Evolutionary conservation across 257 asterid genomes (phyloP), one percentile per base, ranked within the genome.

Genomic region (Jacaranda copaia): DNA sequence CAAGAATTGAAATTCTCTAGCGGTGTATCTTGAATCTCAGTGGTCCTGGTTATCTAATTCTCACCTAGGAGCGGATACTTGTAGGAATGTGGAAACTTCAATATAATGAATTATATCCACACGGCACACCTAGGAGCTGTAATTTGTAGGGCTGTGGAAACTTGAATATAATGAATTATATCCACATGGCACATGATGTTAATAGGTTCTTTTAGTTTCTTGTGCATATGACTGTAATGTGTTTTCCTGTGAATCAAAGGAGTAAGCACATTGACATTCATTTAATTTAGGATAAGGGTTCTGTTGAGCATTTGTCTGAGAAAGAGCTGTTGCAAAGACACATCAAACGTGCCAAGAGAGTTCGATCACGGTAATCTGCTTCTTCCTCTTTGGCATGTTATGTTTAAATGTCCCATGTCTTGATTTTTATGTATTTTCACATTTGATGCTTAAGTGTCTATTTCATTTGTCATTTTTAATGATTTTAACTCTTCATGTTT

Each of bases 281-380:
- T 80, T 39, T 69, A 20, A 62, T 84, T 82, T 91, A 92, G 99
- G 96, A 80, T 61, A 85, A 87, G 73, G 92, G 60, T 58, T 86
- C 94, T 66, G 76, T 83, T 80, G 97, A 88, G 78, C 71, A 85
- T 73, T 78, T 89, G 85, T 86, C 97, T 43, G 82, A 84, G 25
- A 79, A 84, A 60, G 97, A 92, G 79, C 89, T 94, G 75, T 84
- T 94, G 87, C 94, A 89, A 75, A 82, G 84, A 66, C 98, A 92
- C 81, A 84, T 94, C 82, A 91, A 84, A 77, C 99, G 90, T 74
- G 98, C 99, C 70, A 94, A 92, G 90, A 88, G 86, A 81, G 90
- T 94, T 64, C 87, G 99, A 63, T 89, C 93, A 61, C 81, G 93
- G 99, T 94, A 91, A 87, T 80, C 16, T 73, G 32, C 78, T 49